These are phyloP conservation scores for Phanerodontia chrysosporium DNA, from an alignment of 768 basidiomycete genomes.

Conservation along the genomic window DNA sequence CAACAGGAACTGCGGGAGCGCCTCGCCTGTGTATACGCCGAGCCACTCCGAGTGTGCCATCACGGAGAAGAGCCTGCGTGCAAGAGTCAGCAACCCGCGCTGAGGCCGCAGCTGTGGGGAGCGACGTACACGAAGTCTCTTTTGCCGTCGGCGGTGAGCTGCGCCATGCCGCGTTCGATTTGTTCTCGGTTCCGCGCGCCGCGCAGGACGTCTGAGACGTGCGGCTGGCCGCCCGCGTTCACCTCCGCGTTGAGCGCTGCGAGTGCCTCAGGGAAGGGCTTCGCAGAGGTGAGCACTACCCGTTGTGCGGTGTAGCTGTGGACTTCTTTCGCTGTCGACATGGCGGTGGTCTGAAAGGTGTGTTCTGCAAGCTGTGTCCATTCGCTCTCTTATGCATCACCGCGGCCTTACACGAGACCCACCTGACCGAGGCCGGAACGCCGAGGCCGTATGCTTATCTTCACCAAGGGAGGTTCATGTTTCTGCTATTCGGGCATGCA, in stretches of 20 bases:
- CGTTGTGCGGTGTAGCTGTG: slow-evolving; percentile 5
- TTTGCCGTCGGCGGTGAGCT: slow-evolving; percentile 8
- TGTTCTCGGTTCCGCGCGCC: slow-evolving; percentile 2
- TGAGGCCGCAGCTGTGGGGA: background rate
- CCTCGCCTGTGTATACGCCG: background rate
- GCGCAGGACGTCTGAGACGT: background rate
- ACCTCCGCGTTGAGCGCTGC: slow-evolving; percentile 6
- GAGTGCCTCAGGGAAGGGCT: slow-evolving; percentile 2
- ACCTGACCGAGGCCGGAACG: too few relatives aligned
- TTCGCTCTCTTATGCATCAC: too few relatives aligned
- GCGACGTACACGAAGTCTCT: slow-evolving; percentile 9
- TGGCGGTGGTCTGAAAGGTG: background rate
- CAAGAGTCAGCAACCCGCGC: background rate
- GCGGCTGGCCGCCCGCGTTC: slow-evolving; percentile 3
- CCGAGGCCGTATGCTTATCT: too few relatives aligned
- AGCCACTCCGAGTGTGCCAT: slow-evolving; percentile 7
- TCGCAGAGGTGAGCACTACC: slow-evolving; percentile 9
- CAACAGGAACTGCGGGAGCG: slow-evolving; percentile 22
- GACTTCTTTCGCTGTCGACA: slow-evolving; percentile 7
- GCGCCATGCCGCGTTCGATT: slow-evolving; percentile 3
- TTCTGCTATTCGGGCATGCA: too few relatives aligned
- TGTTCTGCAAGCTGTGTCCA: too few relatives aligned
- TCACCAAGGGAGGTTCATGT: too few relatives aligned
- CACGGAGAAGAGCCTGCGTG: slow-evolving; percentile 1
- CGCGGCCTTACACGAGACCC: too few relatives aligned